A percentile compares a stretch with the other conserved stretches of the same genome.
Evolutionary conservation across 495 filamentous ascomycete species (phyloP).

Genomic region (Tirmania nivea): DNA sequence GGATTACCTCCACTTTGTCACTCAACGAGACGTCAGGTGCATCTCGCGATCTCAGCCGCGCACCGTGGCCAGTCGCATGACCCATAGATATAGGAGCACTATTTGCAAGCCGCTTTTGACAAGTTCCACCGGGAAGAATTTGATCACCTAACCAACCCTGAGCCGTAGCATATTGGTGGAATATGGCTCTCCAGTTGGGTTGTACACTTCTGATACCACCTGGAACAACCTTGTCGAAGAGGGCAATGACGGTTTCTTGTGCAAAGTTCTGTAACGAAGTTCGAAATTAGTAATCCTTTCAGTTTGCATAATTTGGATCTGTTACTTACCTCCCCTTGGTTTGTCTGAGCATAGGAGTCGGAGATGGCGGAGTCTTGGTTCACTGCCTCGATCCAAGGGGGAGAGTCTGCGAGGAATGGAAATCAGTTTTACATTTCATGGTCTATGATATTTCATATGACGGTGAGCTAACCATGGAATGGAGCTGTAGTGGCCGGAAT

Average conservation of each 20-base stretch:
- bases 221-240: neutral
- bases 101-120: neutral
- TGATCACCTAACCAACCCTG: neutral
- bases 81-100: neutral
- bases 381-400: neutral
- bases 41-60: constrained; percentile 1
- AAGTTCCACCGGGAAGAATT: neutral
- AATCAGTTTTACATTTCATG: no score
- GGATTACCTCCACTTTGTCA: neutral
- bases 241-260: neutral
- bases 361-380: neutral
- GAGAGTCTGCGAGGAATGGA: neutral
- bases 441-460: no score
- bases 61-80: neutral
- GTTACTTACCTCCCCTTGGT: no score
- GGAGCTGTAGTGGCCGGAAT: neutral
- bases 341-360: neutral
- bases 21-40: neutral
- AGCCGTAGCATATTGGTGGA: neutral
- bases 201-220: neutral
- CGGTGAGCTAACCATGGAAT: no score
- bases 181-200: neutral
- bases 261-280: no score
- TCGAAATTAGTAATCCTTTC: no score
- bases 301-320: no score